Base-by-base conservation (phyloP, 1,284 basidiomycete genomes). In the Apiotrichum siamense region DNA sequence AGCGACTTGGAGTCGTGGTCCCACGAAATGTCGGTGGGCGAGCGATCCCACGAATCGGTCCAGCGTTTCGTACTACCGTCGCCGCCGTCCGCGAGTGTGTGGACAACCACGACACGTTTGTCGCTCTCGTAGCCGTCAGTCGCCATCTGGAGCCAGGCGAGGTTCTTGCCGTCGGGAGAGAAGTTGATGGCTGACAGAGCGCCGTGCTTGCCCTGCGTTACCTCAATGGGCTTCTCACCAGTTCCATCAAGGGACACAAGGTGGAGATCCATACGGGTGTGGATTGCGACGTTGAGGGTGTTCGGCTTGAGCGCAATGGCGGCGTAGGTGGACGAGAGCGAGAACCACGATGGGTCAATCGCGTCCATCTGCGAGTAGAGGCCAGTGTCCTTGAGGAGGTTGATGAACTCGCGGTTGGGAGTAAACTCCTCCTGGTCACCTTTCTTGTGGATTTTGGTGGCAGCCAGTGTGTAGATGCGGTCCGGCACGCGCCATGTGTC, bases 301-400 rank as follows among this genome's bases (percentile, higher is more conserved):
- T 87, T 84, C 59, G 91, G 85, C 68, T 92, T 92, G 48, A 88
- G 78, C 2, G 88, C 88, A 64, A 92, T 85, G n/a, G 89, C 78
- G 42, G 94, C 78, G 50, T 83, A 78, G 7, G 77, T 77, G 1
- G 75, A 65, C 3, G 86, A 86, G 39, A 90, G 76, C 57, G 62
- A 54, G 55, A 62, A 70, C 9, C 56, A 86, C 80, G 3, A 80
- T 78, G 40, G 82, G 82, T 33, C 87, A 85, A 69, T 91, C 84
- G 89, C 87, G 66, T 92, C 87, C 47, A 91, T 59, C 57, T 64
- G 63, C 12, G 60, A 64, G 47, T 55, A 55, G 66, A 87, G 79
- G n/a, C 77, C 75, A 1, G 83, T 83, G 24, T 78, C 83, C 50
- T 81, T 77, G 52, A 88, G 73, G 40, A 84, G 75, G 56, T 84